A percentile compares a stretch with the other conserved stretches of the same genome.
Evolutionary conservation across 352 stramenopile genomes (phyloP).

Genomic region (Globisporangium alternatum): DNA sequence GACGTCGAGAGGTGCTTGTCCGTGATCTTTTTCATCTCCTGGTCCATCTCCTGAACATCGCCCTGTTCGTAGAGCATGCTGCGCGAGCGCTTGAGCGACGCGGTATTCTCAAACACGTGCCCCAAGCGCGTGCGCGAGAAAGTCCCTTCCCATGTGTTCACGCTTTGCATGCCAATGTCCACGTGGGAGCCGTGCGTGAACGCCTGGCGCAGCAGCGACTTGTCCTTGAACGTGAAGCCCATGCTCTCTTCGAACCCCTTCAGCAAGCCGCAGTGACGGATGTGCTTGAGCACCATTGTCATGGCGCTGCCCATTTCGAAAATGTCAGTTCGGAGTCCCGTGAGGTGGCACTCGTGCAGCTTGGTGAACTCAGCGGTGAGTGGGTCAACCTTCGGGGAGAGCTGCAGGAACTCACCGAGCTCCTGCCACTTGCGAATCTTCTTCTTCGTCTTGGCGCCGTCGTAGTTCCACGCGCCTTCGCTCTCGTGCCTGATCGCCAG

Average conservation of each 20-base stretch:
- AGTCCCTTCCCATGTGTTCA: slow-evolving; percentile 77
- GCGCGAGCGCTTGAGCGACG: slow-evolving; percentile 55
- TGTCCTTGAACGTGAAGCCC: slow-evolving; percentile 66
- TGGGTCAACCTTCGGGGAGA: slow-evolving; percentile 59
- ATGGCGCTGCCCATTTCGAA: slow-evolving; percentile 83
- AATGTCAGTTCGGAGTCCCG: slow-evolving; percentile 70
- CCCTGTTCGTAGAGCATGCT: slow-evolving; percentile 35
- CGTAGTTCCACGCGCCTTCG: slow-evolving; percentile 55
- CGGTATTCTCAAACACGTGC: slow-evolving; percentile 69
- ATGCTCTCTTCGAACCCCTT: slow-evolving; percentile 62
- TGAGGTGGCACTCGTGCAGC: slow-evolving; percentile 59
- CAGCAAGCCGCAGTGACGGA: slow-evolving; percentile 71
- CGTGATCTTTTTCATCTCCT: slow-evolving; percentile 46
- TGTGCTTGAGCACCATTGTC: slow-evolving; percentile 83
- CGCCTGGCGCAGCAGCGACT: slow-evolving; percentile 72
- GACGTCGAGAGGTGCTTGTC: slow-evolving; percentile 51
- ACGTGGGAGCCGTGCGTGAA: slow-evolving; percentile 86
- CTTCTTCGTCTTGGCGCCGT: slow-evolving; percentile 64
- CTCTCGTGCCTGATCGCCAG: slow-evolving; percentile 41
- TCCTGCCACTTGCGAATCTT: slow-evolving; percentile 67
- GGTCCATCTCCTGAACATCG: slow-evolving; percentile 29
- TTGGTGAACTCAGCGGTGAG: slow-evolving; percentile 36
- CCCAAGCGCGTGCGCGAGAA: slow-evolving; percentile 70
- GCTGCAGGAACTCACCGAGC: slow-evolving; percentile 50
- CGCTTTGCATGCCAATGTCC: slow-evolving; percentile 81